Conservation (phyloP, 805 yeast species). For the Saccharomycopsis schoenii region DNA sequence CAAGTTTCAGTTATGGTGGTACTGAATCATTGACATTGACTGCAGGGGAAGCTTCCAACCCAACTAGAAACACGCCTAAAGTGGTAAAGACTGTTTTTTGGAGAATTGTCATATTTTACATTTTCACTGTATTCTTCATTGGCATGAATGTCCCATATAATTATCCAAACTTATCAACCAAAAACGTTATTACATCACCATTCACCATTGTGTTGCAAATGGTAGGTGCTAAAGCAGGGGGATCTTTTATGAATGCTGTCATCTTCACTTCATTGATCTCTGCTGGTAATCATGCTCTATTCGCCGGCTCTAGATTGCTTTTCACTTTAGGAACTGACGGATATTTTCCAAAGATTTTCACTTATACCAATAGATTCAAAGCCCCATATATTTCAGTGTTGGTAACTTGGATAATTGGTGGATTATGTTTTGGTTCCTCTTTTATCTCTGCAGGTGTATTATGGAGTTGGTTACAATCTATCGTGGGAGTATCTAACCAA, state of each 20-base stretch:
- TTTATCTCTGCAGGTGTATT: conserved; percentile 44
- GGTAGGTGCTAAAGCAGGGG: conserved; percentile 45
- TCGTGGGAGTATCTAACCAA: conserved; percentile 45
- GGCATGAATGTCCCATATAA: conserved; percentile 52
- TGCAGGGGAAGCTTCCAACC: conserved; percentile 49
- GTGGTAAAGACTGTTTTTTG: conserved; percentile 49
- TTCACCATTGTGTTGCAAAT: conserved; percentile 38
- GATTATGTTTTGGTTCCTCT: conserved; percentile 51
- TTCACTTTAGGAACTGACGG: conserved; percentile 43
- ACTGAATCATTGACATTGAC: conserved; percentile 38
- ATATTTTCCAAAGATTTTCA: conserved; percentile 34
- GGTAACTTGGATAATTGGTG: conserved; percentile 44
- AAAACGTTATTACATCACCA: conserved; percentile 32
- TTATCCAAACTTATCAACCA: conserved; percentile 34
- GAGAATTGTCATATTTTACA: conserved; percentile 49
- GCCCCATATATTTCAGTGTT: conserved; percentile 41
- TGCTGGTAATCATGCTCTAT: conserved; percentile 45
- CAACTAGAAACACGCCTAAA: conserved; percentile 47
- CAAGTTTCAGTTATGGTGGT: conserved; percentile 45
- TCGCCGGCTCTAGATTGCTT: conserved; percentile 40
- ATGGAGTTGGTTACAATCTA: conserved; percentile 44
- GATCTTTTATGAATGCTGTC: conserved; percentile 41
- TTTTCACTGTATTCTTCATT: conserved; percentile 45
- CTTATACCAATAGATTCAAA: conserved; percentile 32
- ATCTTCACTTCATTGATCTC: conserved; percentile 46